Conservation (phyloP, 1,284 basidiomycete species). For the Sanghuangporus baumii region DNA sequence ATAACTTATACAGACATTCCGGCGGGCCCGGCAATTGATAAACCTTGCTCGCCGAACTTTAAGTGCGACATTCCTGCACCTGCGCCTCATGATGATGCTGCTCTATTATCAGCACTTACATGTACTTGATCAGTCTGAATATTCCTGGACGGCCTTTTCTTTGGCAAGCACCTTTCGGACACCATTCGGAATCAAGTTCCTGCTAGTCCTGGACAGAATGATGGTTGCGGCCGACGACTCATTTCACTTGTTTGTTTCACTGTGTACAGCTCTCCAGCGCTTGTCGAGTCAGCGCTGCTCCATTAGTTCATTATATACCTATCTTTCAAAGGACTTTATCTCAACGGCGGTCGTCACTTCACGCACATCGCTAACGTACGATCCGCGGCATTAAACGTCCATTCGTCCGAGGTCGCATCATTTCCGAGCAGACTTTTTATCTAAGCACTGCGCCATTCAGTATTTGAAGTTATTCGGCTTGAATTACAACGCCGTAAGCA, state of each 20-base stretch:
- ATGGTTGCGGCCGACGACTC: neutral
- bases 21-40: slow-evolving; percentile 3
- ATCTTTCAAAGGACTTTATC: neutral
- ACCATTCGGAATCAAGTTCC: neutral
- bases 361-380: neutral
- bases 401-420: too few relatives aligned
- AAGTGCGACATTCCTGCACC: neutral
- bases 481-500: too few relatives aligned
- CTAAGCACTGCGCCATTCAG: too few relatives aligned
- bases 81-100: neutral
- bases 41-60: neutral
- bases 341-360: neutral
- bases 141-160: neutral
- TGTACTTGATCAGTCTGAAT: neutral
- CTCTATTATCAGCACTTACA: neutral
- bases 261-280: neutral
- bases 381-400: too few relatives aligned
- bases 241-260: neutral
- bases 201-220: neutral
- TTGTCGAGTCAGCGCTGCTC: neutral
- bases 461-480: too few relatives aligned
- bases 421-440: too few relatives aligned
- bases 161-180: neutral
- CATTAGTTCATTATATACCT: too few relatives aligned
- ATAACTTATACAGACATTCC: neutral